phyloP scores from a whole-genome alignment of 371 early-diverging fungal genomes.

The Zopfochytrium polystomum region DNA sequence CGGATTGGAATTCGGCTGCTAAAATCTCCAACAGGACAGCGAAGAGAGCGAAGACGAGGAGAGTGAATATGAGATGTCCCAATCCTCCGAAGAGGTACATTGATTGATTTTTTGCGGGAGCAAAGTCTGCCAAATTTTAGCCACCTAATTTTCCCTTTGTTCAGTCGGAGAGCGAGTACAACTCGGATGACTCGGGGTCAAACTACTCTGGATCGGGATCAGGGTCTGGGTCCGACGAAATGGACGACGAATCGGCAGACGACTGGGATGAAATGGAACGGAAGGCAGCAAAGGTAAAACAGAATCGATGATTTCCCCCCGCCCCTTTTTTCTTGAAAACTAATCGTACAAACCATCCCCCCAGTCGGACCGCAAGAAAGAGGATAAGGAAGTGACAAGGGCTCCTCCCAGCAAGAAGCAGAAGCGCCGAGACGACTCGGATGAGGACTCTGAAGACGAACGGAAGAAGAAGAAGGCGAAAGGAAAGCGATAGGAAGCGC shows the following conservation, averaged over 20 bases:
- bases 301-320: not conserved
- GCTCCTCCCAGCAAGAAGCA: not conserved
- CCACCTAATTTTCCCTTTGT: constrained; percentile 1
- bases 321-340: not conserved
- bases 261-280: constrained; percentile 51
- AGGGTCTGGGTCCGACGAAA: constrained; percentile 26
- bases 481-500: not conserved
- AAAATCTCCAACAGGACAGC: constrained; percentile 25
- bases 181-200: constrained; percentile 24
- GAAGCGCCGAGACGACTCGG: constrained; percentile 13
- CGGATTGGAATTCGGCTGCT: constrained; percentile 32
- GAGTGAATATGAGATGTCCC: constrained; percentile 4
- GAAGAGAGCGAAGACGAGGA: constrained; percentile 31
- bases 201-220: too few species aligned
- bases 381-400: constrained; percentile 12
- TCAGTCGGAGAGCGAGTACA: constrained; percentile 30
- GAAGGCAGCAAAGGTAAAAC: constrained; percentile 42
- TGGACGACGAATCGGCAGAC: constrained; percentile 38
- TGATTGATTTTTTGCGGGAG: too few species aligned
- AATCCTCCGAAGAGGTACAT: not conserved
- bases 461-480: constrained; percentile 20
- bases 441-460: constrained; percentile 18
- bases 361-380: constrained; percentile 15
- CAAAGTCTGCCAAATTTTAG: not conserved
- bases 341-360: not conserved